A percentile compares a stretch with the other conserved stretches of the same genome.
These are phyloP conservation scores for Thermomucor indicae-seudaticae DNA, from an alignment of 371 early-diverging fungal genomes.

Conservation along the genomic window DNA sequence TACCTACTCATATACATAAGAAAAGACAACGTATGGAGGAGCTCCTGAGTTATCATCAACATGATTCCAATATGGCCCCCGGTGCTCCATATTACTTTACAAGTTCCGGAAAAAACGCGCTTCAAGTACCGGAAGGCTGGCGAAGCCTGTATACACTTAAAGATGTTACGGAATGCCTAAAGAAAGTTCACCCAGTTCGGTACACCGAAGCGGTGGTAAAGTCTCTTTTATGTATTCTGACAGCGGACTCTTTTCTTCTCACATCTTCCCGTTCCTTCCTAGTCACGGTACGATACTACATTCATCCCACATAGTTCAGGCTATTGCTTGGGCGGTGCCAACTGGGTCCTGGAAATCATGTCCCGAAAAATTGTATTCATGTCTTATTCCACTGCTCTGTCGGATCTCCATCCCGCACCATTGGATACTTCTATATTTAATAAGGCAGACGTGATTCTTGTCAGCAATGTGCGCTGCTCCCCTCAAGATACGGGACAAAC, in stretches of 20 bases:
- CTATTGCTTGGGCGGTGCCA: conserved; percentile 64
- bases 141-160: conserved; percentile 51
- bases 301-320: too few species aligned
- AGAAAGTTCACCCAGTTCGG: conserved; percentile 63
- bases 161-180: conserved; percentile 58
- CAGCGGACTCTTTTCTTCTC: conserved; percentile 16
- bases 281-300: too few species aligned
- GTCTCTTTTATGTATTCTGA: too few species aligned
- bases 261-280: too few species aligned
- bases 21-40: conserved; percentile 10
- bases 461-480: conserved; percentile 37
- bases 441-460: conserved; percentile 53
- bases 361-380: conserved; percentile 61
- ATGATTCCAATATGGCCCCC: neutral
- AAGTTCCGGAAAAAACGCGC: too few species aligned
- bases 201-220: conserved; percentile 59
- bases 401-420: conserved; percentile 65
- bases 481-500: conserved; percentile 5
- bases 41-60: conserved; percentile 1
- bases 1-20: neutral
- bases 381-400: conserved; percentile 59
- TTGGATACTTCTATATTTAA: conserved; percentile 59
- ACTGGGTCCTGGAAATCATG: conserved; percentile 68
- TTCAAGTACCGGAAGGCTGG: conserved; percentile 39
- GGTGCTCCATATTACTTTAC: conserved; percentile 8